These are phyloP conservation scores for Celoporthe dispersa DNA, from an alignment of 2,329 filamentous ascomycete species.

Conservation along the genomic window DNA sequence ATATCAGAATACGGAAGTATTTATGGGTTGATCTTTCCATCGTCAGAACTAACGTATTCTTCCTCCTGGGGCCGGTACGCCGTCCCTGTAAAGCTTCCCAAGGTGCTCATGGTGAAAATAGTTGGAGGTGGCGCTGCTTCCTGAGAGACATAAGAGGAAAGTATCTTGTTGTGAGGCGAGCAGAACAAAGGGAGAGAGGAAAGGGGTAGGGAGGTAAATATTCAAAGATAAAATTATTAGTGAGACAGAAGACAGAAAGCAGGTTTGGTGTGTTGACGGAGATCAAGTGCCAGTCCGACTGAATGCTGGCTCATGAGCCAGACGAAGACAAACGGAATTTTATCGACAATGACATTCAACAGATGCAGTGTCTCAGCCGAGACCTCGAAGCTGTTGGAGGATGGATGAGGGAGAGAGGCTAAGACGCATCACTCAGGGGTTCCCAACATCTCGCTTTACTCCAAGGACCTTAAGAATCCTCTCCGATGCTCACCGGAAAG, in stretches of 20 bases:
- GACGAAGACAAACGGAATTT: neutral
- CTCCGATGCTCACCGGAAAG: neutral
- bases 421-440: neutral
- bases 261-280: neutral
- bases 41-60: slow-evolving; percentile 38
- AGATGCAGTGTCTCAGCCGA: neutral
- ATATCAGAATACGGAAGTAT: neutral
- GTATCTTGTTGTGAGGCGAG: neutral
- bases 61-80: slow-evolving; percentile 49
- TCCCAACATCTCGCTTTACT: neutral
- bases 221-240: neutral
- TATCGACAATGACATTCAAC: neutral
- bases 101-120: slow-evolving; percentile 19
- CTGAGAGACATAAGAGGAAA: neutral
- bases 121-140: neutral
- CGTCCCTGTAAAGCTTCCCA: slow-evolving; percentile 41
- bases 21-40: too few species aligned
- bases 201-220: neutral
- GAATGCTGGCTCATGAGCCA: neutral
- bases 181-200: neutral
- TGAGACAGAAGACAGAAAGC: neutral
- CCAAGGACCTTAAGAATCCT: neutral
- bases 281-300: neutral
- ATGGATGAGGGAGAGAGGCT: neutral
- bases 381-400: neutral